A percentile compares a stretch with the other conserved stretches of the same genome.
These are phyloP conservation scores for Penicillium bovifimosum DNA, from an alignment of 495 filamentous ascomycete species.

Conservation along the genomic window DNA sequence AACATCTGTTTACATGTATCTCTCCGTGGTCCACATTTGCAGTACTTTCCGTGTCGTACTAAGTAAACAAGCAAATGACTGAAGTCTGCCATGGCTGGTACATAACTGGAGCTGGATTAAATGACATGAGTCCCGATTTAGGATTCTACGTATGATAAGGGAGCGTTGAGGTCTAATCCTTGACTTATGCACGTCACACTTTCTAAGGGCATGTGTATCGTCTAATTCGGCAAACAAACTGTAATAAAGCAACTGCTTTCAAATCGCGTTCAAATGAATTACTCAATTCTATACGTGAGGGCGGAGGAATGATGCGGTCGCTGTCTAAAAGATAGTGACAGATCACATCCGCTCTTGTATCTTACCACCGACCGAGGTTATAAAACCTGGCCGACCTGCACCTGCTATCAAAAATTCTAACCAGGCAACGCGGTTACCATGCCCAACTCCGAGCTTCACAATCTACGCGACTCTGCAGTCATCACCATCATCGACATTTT, in stretches of 20 bases:
- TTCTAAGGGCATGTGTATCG: background rate
- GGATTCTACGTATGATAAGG: too few species aligned
- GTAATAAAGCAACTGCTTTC: background rate
- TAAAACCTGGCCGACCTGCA: background rate
- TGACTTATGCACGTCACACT: background rate
- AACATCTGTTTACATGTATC: too few species aligned
- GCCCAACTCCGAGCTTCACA: background rate
- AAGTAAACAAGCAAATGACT: too few species aligned
- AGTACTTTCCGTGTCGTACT: too few species aligned
- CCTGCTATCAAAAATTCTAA: background rate
- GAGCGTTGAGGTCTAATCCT: too few species aligned
- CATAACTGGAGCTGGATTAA: too few species aligned
- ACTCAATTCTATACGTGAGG: background rate
- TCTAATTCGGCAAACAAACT: background rate
- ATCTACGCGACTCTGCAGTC: slow-evolving; percentile 5
- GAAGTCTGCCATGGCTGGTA: too few species aligned
- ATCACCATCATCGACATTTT: slow-evolving; percentile 4
- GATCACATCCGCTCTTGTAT: slow-evolving; percentile 1
- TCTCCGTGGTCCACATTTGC: too few species aligned
- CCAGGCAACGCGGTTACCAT: background rate
- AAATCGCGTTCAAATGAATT: background rate
- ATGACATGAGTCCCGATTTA: too few species aligned
- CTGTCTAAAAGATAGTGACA: background rate
- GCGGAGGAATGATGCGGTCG: background rate
- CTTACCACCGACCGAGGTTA: background rate